Percentiles rank a stretch among this genome's conserved stretches.
Evolutionary conservation across 805 yeast species (phyloP).

Genomic region (Candida silvatica): DNA sequence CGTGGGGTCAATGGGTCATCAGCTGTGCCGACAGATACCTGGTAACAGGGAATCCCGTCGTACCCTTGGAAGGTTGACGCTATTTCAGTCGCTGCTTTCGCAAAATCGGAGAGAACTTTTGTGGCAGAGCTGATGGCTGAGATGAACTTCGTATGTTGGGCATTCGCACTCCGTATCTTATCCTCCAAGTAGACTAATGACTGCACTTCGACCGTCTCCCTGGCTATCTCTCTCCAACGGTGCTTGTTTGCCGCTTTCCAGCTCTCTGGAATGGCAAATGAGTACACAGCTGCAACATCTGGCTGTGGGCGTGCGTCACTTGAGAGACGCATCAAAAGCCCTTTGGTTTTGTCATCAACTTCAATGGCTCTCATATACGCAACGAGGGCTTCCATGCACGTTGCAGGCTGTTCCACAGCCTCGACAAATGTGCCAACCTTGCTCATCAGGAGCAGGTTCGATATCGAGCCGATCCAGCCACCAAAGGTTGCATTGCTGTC

Average conservation of each 20-base stretch:
- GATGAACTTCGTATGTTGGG: not conserved
- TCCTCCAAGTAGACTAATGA: constrained; percentile 10
- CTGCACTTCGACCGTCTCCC: constrained; percentile 12
- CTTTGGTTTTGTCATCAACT: too few species aligned
- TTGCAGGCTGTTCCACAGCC: constrained; percentile 4
- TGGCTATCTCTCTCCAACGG: constrained; percentile 14
- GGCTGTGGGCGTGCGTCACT: too few species aligned
- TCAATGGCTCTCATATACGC: too few species aligned
- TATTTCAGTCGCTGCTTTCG: not conserved
- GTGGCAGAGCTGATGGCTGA: not conserved
- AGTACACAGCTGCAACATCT: too few species aligned
- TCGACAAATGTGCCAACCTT: constrained; percentile 1
- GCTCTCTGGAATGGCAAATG: constrained; percentile 10
- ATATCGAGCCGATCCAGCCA: constrained; percentile 8
- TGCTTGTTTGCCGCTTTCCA: constrained; percentile 16
- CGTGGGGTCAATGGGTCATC: constrained; percentile 13
- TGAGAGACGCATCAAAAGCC: too few species aligned
- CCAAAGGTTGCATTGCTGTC: constrained; percentile 4
- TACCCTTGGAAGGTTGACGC: too few species aligned
- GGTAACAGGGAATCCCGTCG: too few species aligned
- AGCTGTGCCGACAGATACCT: too few species aligned
- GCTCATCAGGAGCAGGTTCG: constrained; percentile 2
- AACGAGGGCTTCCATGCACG: too few species aligned
- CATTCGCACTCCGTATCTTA: constrained; percentile 7
- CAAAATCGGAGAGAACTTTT: not conserved